phyloP scores from a whole-genome alignment of 2,329 filamentous ascomycete genomes.

The Diaporthe velutina region DNA sequence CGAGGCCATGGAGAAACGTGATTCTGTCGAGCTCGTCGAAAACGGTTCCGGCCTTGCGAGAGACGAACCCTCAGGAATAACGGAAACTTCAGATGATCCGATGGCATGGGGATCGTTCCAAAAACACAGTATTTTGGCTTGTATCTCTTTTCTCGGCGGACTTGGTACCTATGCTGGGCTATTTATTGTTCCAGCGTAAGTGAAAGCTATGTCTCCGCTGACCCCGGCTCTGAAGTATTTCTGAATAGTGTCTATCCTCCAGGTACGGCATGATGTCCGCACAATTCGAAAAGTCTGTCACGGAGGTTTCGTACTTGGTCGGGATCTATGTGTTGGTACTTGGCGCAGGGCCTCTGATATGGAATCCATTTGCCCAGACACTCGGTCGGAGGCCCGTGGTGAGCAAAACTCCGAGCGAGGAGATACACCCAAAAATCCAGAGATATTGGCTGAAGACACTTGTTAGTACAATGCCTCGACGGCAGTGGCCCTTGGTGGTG shows the following conservation, averaged over 20 bases:
- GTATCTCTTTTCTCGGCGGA: neutral
- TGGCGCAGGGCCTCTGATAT: neutral
- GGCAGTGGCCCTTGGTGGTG: neutral
- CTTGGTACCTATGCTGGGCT: neutral
- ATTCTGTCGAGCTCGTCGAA: neutral
- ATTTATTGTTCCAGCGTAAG: neutral
- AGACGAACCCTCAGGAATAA: no score
- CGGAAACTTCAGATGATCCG: neutral
- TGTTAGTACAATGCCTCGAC: neutral
- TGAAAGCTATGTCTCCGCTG: rapidly evolving
- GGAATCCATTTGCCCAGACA: constrained; percentile 7
- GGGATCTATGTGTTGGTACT: neutral
- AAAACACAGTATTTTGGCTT: neutral
- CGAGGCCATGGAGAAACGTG: neutral
- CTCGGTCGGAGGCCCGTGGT: constrained; percentile 1
- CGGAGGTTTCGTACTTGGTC: neutral
- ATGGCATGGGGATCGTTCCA: neutral
- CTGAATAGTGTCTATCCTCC: neutral
- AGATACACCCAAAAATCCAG: rapidly evolving
- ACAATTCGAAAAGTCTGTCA: neutral
- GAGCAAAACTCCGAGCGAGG: neutral
- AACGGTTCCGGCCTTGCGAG: neutral
- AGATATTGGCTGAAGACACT: neutral
- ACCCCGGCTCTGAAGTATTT: neutral
- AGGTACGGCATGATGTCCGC: neutral